phyloP scores from a whole-genome alignment of 345 rosid genomes.

The Dimocarpus longan region DNA sequence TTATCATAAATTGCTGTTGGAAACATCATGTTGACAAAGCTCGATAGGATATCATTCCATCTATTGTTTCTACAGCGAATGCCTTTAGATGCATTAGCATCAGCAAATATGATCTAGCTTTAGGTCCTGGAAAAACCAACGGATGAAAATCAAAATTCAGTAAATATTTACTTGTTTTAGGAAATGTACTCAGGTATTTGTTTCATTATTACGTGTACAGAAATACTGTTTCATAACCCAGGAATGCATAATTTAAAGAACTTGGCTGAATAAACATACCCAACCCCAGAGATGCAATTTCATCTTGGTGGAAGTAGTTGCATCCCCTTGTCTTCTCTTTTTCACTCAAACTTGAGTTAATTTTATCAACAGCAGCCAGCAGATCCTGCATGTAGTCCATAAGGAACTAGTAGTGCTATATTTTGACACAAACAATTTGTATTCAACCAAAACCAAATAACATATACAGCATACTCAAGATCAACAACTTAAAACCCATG shows the following conservation, averaged over 20 bases:
- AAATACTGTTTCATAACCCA: neutral
- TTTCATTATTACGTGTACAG: no score
- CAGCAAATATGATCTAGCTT: conserved; percentile 62
- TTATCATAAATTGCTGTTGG: no score
- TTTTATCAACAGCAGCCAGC: conserved; percentile 66
- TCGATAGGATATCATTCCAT: conserved; percentile 59
- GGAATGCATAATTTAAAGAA: neutral
- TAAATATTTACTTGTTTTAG: neutral
- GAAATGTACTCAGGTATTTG: no score
- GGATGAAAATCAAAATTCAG: neutral
- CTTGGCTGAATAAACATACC: conserved; percentile 1
- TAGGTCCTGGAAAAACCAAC: conserved; percentile 48
- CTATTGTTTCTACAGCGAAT: conserved; percentile 60
- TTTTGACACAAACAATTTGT: neutral
- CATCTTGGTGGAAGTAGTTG: conserved; percentile 59
- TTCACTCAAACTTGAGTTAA: conserved; percentile 53
- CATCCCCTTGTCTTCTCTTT: conserved; percentile 45
- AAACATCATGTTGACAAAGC: conserved; percentile 20
- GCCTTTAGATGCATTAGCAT: conserved; percentile 65
- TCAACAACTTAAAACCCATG: neutral
- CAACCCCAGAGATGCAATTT: conserved; percentile 55
- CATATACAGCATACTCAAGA: neutral
- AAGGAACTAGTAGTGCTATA: neutral
- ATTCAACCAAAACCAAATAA: neutral
- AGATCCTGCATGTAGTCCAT: conserved; percentile 55